Conservation (phyloP, 768 basidiomycete species). For the Hypholoma sublateritium region DNA sequence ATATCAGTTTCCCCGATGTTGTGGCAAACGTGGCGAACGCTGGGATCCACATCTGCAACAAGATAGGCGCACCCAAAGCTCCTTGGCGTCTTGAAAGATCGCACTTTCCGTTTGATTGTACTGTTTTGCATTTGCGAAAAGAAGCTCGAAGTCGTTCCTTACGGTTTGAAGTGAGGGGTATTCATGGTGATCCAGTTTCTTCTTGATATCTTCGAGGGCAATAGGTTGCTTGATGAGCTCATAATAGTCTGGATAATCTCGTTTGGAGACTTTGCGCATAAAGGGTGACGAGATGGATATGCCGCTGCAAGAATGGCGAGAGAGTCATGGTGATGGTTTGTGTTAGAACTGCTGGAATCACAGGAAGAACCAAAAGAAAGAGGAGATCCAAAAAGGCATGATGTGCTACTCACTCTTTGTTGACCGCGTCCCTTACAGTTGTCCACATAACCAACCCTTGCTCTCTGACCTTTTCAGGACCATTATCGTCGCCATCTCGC, state of each 20-base stretch:
- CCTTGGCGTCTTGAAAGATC: slow-evolving; percentile 83
- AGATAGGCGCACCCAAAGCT: slow-evolving; percentile 60
- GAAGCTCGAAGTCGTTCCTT: slow-evolving; percentile 70
- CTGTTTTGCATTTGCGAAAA: slow-evolving; percentile 78
- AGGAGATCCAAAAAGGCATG: slow-evolving; percentile 41
- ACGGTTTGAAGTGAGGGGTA: slow-evolving; percentile 70
- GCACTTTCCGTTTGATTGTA: slow-evolving; percentile 81
- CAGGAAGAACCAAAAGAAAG: slow-evolving; percentile 24
- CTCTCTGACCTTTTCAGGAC: slow-evolving; percentile 52
- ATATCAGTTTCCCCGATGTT: neutral
- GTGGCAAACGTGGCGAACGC: neutral
- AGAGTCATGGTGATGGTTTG: slow-evolving; percentile 16
- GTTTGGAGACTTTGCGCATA: slow-evolving; percentile 67
- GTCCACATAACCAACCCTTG: slow-evolving; percentile 75
- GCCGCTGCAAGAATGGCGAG: slow-evolving; percentile 47
- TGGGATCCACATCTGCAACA: neutral
- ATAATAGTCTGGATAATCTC: slow-evolving; percentile 87
- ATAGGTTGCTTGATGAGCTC: slow-evolving; percentile 76
- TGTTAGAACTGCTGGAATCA: slow-evolving; percentile 22
- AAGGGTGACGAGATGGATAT: slow-evolving; percentile 64
- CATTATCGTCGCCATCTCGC: slow-evolving; percentile 18
- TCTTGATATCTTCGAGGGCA: slow-evolving; percentile 87
- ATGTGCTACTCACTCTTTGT: slow-evolving; percentile 78
- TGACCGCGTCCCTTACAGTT: slow-evolving; percentile 77
- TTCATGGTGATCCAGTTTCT: slow-evolving; percentile 56